Conservation (phyloP, 2,329 filamentous ascomycete species). For the Hypoxylon sp. region DNA sequence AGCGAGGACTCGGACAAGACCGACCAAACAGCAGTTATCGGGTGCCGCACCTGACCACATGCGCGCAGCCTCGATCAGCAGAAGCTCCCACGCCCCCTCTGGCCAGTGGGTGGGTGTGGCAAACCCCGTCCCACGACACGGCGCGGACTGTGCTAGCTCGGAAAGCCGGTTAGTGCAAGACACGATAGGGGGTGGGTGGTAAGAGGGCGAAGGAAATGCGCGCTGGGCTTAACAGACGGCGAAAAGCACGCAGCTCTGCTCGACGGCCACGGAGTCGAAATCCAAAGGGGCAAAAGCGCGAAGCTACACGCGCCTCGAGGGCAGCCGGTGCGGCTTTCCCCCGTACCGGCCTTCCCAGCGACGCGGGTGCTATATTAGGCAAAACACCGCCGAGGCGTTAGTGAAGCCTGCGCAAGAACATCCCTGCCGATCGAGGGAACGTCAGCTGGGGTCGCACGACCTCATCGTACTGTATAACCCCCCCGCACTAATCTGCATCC, state of each 20-base stretch:
- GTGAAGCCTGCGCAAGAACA: slow-evolving; percentile 26
- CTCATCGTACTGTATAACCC: slow-evolving; percentile 24
- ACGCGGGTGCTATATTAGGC: not conserved
- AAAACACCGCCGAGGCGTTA: slow-evolving; percentile 27
- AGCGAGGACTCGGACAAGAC: slow-evolving; percentile 32
- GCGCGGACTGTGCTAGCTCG: slow-evolving; percentile 22
- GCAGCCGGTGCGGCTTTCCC: slow-evolving; percentile 1
- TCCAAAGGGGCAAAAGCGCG: not conserved
- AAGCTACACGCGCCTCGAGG: not conserved
- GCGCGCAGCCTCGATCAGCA: slow-evolving; percentile 26
- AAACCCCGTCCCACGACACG: slow-evolving; percentile 28
- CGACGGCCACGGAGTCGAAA: slow-evolving; percentile 4
- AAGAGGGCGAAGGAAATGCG: slow-evolving; percentile 1
- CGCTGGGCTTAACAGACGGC: slow-evolving; percentile 21
- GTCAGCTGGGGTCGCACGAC: slow-evolving; percentile 34
- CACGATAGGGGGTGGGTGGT: slow-evolving; percentile 15
- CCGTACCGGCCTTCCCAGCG: not conserved
- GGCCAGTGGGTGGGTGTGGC: slow-evolving; percentile 29
- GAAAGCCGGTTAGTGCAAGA: slow-evolving; percentile 28
- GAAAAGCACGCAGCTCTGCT: slow-evolving; percentile 1
- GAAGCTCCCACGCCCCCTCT: slow-evolving; percentile 31
- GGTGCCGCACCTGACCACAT: slow-evolving; percentile 40
- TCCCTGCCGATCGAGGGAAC: slow-evolving; percentile 21
- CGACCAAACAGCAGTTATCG: slow-evolving; percentile 42
- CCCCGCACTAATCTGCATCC: slow-evolving; percentile 37